A percentile compares a stretch with the other conserved stretches of the same genome.
These are phyloP conservation scores for Ophidiomyces ophidiicola DNA, from an alignment of 2,329 filamentous ascomycete species.

Conservation along the genomic window DNA sequence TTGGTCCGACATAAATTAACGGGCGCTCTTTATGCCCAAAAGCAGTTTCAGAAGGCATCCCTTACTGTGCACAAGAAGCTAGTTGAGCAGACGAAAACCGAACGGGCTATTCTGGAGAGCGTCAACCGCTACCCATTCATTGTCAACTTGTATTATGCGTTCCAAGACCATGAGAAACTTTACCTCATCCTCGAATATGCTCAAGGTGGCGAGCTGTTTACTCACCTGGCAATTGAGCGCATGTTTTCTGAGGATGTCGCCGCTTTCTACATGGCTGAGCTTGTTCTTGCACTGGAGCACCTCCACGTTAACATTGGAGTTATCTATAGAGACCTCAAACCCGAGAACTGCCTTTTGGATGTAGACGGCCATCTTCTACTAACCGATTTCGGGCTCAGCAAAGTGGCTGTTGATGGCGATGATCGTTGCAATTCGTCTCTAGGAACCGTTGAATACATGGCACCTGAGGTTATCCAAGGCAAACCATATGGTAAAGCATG, in stretches of 20 bases:
- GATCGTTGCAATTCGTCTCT: conserved; percentile 75
- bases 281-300: conserved; percentile 86
- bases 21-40: conserved; percentile 87
- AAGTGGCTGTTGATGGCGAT: conserved; percentile 66
- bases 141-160: conserved; percentile 95
- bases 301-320: conserved; percentile 86
- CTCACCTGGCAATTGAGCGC: conserved; percentile 81
- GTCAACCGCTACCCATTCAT: conserved; percentile 96
- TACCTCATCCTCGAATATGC: conserved; percentile 97
- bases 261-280: conserved; percentile 97
- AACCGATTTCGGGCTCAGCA: conserved; percentile 93
- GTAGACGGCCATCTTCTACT: conserved; percentile 81
- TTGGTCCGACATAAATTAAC: conserved; percentile 82
- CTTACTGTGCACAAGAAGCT: conserved; percentile 90
- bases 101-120: conserved; percentile 85
- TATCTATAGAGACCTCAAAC: conserved; percentile 93
- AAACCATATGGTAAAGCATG: conserved; percentile 86
- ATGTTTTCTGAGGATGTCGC: conserved; percentile 88
- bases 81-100: conserved; percentile 93
- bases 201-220: conserved; percentile 91
- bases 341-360: conserved; percentile 92
- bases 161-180: conserved; percentile 94
- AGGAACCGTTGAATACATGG: conserved; percentile 98
- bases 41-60: conserved; percentile 96
- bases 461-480: conserved; percentile 81